Evolutionary conservation across 2,329 filamentous ascomycete species (phyloP), one percentile per base, ranked within the genome.

Genomic region (Botrytis pseudocinerea): DNA sequence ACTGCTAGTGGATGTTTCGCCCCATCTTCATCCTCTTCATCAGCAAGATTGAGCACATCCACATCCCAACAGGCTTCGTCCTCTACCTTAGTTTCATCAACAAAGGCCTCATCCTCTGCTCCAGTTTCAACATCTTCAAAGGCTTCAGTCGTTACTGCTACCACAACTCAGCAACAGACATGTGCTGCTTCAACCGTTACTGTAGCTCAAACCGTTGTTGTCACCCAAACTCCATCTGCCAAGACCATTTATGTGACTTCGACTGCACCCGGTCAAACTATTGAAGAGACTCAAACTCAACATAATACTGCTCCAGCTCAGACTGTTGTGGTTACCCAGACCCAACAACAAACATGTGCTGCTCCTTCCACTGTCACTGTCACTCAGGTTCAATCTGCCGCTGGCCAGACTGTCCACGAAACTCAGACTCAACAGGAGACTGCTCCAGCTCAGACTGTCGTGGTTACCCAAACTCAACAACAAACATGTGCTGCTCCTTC

Each of bases 1-100:
- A 80, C 79, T 40, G 83, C 84, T 0, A 82, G 83, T 73, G 81
- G 78, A 48, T 86, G 84, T 79, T 76, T 48, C 66, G 71, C 71
- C n/a, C 44, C 59, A 22, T 25, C 59, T 51, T 40, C 35, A 16
- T 54, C 64, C 2, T 54, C 46, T 40, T 40, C 63, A 12, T n/a
- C 44, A 20, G 44, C 32, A 68, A 25, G 28, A 16, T 38, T 38
- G 5, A 54, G 46, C 46, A 54, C 64, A 54, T 22, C 64, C n/a
- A 51, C 70, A 35, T 51, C 69, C 48, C 66, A 64, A 18, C 51
- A 46, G 7, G 51, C 18, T 18, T 18, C 51, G 7, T 57, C 51
- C n/a, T 57, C 51, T 9, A 28, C 51, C n/a, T 28, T 28, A 18
- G 51, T 16, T 28, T 18, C 65, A 25, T 28, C 68, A 38, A 46